Evolutionary conservation across 2,329 filamentous ascomycete species (phyloP), one percentile per base, ranked within the genome.

Genomic region (Claviceps fusiformis): DNA sequence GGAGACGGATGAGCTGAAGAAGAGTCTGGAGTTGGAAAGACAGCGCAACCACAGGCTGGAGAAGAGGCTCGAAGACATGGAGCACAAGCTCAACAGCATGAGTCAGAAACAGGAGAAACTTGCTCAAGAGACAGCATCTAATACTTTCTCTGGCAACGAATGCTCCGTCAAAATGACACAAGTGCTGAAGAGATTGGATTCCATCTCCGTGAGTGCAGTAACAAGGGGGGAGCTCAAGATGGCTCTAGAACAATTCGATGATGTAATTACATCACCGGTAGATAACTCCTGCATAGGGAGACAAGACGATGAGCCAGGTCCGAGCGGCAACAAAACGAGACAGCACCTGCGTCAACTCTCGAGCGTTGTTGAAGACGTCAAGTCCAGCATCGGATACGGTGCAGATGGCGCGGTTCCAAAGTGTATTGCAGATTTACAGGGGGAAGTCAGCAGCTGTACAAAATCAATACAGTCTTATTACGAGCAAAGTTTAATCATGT

Each of bases 51-150:
- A 60, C 6, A 54, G 44, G 9, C 59, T 71, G 7, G 62, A 65
- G 45, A 56, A 56, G 9, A 62, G 61, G 35, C 54, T 65, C 8
- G 62, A 66, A 9, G 58, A 66, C 2, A 43, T 61, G 46, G 54
- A 54, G 15, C 35, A 54, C 15, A 58, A 39, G 19, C 33, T 57
- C 15, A 60, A 33, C 10, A 60, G 41, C 13, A 56, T 43, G 55
- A 29, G 35, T 37, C 33, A 51, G 39, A 41, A 29, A 15, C 54
- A 56, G 13, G 44, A 29, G 15, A 53, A 17, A 5, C 15, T 55
- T 17, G 29, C 43, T 19, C 15, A 24, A 31, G 45, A 54, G 10
- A 24, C 17, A n/a, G 44, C 33, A 15, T 39, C 15, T 17, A 29
- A 41, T 9, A 35, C 7, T 13, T n/a, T 27, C 4, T 35, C 41